Conservation (phyloP, 306 rosid species). For the Begonia peltatifolia region DNA sequence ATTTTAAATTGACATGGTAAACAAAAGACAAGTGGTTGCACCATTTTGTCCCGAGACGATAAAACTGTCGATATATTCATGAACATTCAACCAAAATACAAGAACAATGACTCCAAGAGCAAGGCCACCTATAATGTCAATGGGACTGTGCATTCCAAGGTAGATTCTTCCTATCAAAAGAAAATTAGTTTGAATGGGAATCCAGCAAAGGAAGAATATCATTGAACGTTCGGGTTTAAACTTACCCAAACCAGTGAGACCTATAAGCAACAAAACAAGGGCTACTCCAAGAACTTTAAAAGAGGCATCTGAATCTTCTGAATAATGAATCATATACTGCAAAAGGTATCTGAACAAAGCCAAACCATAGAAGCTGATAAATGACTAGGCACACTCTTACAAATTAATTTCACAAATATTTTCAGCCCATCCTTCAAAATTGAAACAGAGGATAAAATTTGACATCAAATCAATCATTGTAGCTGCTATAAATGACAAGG, state of each 20-base stretch:
- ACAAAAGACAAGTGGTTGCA: conserved; percentile 8
- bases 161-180: conserved; percentile 71
- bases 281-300: conserved; percentile 35
- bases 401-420: too few species aligned
- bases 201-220: too few species aligned
- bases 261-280: conserved; percentile 50
- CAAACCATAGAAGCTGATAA: not conserved
- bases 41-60: conserved; percentile 76
- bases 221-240: not conserved
- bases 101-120: conserved; percentile 56
- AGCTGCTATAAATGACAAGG: too few species aligned
- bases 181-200: conserved; percentile 8
- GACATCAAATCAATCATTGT: too few species aligned
- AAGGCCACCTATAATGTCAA: conserved; percentile 68
- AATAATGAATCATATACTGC: conserved; percentile 50
- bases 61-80: conserved; percentile 50
- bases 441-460: too few species aligned
- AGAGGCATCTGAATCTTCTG: conserved; percentile 41
- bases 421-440: too few species aligned
- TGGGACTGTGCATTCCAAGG: conserved; percentile 93
- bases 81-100: conserved; percentile 60
- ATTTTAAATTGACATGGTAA: too few species aligned
- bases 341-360: conserved; percentile 58
- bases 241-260: conserved; percentile 77
- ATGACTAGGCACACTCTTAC: too few species aligned